Evolutionary conservation across 2,329 filamentous ascomycete species (phyloP).

Genomic region (Fusarium sp.): DNA sequence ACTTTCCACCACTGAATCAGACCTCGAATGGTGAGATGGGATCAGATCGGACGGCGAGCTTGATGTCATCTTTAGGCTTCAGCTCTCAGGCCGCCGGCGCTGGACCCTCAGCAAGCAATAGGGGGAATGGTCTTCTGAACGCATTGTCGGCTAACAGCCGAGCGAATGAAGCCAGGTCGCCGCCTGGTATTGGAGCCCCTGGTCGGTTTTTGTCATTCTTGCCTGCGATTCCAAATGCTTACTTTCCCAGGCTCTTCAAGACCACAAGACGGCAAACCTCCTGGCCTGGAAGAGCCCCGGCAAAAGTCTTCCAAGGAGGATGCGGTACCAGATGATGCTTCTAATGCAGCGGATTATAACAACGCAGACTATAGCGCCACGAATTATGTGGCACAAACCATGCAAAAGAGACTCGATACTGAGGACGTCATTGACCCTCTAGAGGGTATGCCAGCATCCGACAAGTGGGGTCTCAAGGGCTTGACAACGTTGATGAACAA

Average conservation of each 20-base stretch:
- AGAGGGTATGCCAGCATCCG: constrained; percentile 67
- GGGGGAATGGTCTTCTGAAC: constrained; percentile 71
- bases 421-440: constrained; percentile 66
- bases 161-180: constrained; percentile 59
- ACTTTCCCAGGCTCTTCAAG: constrained; percentile 48
- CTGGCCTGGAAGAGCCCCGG: constrained; percentile 53
- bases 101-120: constrained; percentile 51
- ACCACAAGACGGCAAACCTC: constrained; percentile 55
- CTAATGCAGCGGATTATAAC: constrained; percentile 59
- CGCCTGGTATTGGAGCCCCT: constrained; percentile 53
- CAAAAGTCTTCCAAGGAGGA: constrained; percentile 59
- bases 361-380: constrained; percentile 41
- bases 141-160: constrained; percentile 70
- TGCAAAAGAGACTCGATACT: constrained; percentile 46
- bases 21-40: constrained; percentile 67
- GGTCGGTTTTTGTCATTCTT: constrained; percentile 40
- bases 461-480: constrained; percentile 74
- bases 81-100: constrained; percentile 56
- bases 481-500: constrained; percentile 71
- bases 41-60: constrained; percentile 61
- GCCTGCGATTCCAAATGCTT: constrained; percentile 22
- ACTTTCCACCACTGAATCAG: constrained; percentile 70
- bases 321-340: constrained; percentile 49
- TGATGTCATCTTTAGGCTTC: constrained; percentile 66
- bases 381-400: background rate